Base-by-base conservation (phyloP, 306 rosid species). In the Cajanus cajan region DNA sequence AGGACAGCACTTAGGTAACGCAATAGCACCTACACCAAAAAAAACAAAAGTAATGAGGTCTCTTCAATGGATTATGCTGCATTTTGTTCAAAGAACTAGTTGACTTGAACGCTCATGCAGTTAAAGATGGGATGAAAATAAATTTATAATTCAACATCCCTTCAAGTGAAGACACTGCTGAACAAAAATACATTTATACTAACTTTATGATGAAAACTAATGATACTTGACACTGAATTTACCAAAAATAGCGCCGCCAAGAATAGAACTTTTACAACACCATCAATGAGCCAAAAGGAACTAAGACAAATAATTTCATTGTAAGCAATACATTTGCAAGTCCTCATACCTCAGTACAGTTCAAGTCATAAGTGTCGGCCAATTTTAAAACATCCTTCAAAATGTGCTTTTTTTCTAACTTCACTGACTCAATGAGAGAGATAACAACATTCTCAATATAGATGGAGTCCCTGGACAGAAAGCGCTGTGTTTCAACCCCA, bases 401-500 rank as follows among this genome's bases (percentile, higher is more conserved):
- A 84, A 93, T 88, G 81, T 85, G 85, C 74, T 87, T 93, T 83
- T 90, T 93, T 85, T 93, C 98, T 8, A 78, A 80, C 87, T 88
- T 89, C 24, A 90, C 89, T 2, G 99, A 93, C 73, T 89, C 93
- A 54, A 96, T 88, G 78, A 91, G 86, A 83, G 98, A 92, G 85
- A 71, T 81, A 78, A 93, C 77, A 66, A 85, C 92, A 81, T 78
- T 87, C 76, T 85, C 74, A 81, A 96, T 93, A 79, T 96, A 96
- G 61, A 85, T 77, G 44, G 74, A 81, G 68, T 96, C 99, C 81
- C 89, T 85, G 74, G 98, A 96, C 85, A 93, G 82, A 87, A 96
- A 90, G 36, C 98, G 96, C 54, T 87, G 88, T 4, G 96, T 83
- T 84, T 93, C 96, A 74, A 96, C 98, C 34, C 97, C 98, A 54